Conservation (phyloP, 208 protist species). For the Trypanosoma caninum region DNA sequence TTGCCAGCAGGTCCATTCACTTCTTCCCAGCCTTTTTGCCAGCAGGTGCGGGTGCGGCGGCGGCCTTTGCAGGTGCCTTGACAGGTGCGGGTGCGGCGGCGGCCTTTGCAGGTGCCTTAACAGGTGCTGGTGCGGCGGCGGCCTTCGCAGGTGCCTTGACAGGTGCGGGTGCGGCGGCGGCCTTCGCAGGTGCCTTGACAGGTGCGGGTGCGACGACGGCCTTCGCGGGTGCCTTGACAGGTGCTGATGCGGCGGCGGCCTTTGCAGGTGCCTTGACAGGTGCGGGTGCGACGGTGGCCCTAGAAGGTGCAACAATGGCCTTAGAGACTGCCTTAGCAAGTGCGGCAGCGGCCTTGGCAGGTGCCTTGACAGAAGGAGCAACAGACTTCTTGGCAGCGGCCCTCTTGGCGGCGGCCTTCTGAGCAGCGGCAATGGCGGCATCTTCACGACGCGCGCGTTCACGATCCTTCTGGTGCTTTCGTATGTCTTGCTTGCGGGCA, state of each 20-base stretch:
- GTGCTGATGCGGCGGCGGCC: constrained; percentile 27
- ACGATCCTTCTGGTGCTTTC: constrained; percentile 74
- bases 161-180: constrained; percentile 16
- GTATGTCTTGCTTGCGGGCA: constrained; percentile 67
- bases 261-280: constrained; percentile 52
- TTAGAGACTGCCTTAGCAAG: constrained; percentile 16
- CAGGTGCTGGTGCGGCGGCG: constrained; percentile 32
- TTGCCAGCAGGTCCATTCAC: too few relatives aligned
- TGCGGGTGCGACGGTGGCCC: constrained; percentile 60
- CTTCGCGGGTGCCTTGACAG: constrained; percentile 61
- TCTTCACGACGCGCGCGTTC: constrained; percentile 64
- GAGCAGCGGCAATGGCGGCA: constrained; percentile 37
- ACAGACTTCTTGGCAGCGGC: constrained; percentile 46
- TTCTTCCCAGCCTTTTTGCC: constrained; percentile 54
- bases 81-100: constrained; percentile 38
- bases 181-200: constrained; percentile 32
- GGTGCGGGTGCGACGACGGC: constrained; percentile 50
- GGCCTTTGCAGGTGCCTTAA: constrained; percentile 39
- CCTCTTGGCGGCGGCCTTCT: constrained; percentile 47
- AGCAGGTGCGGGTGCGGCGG: constrained; percentile 26
- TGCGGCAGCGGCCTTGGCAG: constrained; percentile 18
- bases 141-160: constrained; percentile 34
- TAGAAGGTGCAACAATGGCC: constrained; percentile 35
- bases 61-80: constrained; percentile 30
- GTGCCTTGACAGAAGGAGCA: constrained; percentile 36